A percentile compares a stretch with the other conserved stretches of the same genome.
Evolutionary conservation across 2,329 filamentous ascomycete species (phyloP).

Genomic region (Chalaropsis ovoidea): DNA sequence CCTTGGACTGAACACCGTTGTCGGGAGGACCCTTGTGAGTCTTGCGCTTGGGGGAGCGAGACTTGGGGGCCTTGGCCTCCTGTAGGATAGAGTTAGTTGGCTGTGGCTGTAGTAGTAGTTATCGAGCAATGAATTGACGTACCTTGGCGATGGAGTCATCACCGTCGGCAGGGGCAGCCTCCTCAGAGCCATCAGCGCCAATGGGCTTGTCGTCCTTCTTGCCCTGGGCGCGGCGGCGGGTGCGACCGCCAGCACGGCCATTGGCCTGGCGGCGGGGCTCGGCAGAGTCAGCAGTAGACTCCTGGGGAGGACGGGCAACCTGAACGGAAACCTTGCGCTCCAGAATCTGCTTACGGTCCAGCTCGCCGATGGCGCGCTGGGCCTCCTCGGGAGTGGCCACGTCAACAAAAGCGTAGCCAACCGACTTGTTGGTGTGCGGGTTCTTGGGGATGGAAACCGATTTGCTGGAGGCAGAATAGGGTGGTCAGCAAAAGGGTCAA

Average conservation of each 20-base stretch:
- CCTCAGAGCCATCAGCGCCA: conserved; percentile 31
- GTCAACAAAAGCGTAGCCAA: conserved; percentile 98
- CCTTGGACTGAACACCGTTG: conserved; percentile 96
- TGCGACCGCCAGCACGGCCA: conserved; percentile 57
- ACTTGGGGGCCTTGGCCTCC: conserved; percentile 49
- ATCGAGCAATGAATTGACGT: not conserved
- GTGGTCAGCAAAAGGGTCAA: not conserved
- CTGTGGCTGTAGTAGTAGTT: not conserved
- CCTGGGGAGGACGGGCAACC: conserved; percentile 93
- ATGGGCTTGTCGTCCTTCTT: conserved; percentile 39
- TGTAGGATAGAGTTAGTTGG: conserved; percentile 30
- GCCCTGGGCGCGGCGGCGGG: conserved; percentile 50
- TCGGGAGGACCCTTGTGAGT: conserved; percentile 72
- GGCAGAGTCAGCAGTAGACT: conserved; percentile 65
- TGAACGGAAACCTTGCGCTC: conserved; percentile 99
- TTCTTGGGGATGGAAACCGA: conserved; percentile 99
- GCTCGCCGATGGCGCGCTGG: conserved; percentile 86
- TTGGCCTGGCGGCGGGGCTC: conserved; percentile 54
- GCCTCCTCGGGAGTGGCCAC: conserved; percentile 90
- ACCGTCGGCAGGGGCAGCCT: conserved; percentile 36
- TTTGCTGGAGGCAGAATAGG: conserved; percentile 55
- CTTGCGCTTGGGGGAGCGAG: conserved; percentile 38
- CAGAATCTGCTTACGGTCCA: conserved; percentile 94
- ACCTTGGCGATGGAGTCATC: conserved; percentile 37
- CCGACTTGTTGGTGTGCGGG: conserved; percentile 93